Evolutionary conservation across 306 rosid species (phyloP), one percentile per base, ranked within the genome.

Genomic region (Clitoria ternatea): DNA sequence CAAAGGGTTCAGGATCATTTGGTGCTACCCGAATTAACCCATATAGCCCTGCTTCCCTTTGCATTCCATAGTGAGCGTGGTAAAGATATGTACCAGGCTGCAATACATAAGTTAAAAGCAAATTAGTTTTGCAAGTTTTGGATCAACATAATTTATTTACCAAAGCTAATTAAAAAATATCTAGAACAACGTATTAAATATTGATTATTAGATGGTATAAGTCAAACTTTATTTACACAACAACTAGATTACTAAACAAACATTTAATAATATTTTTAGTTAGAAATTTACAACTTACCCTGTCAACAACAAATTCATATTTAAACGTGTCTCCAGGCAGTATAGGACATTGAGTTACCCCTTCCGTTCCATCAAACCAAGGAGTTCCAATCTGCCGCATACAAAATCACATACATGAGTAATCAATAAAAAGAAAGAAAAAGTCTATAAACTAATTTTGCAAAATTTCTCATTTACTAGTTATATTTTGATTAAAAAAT

Each of bases 51-150:
- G 91, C 86, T 74, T 82, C 97, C 72, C 97, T 88, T 81, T 90
- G 96, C 98, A 93, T 90, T 37, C 97, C 98, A 74, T 90, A 93
- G 78, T 93, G 97, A 2, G 97, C 87, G 29, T 93, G 98, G 77
- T 93, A 88, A 8, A 93, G 74, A 37, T 85, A 93, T 29, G 93
- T 93, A 12, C 98, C 98, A 45, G 96, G 79, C 98, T 90, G 70
- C 65, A 59, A 4, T 69, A 45, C 20, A 32, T 30, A 11, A 78
- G 0, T 57, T 57, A 48, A 8, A 61, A 67, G 0, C 39, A 66
- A 56, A 35, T 66, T 47, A 79, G 61, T n/a, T n/a, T n/a, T n/a
- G n/a, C n/a, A n/a, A n/a, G n/a, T n/a, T n/a, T n/a, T n/a, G n/a
- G n/a, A n/a, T n/a, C n/a, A n/a, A n/a, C n/a, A n/a, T n/a, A n/a